Conservation (phyloP, 106 monocot genomes). For the Apostasia shenzhenica region DNA sequence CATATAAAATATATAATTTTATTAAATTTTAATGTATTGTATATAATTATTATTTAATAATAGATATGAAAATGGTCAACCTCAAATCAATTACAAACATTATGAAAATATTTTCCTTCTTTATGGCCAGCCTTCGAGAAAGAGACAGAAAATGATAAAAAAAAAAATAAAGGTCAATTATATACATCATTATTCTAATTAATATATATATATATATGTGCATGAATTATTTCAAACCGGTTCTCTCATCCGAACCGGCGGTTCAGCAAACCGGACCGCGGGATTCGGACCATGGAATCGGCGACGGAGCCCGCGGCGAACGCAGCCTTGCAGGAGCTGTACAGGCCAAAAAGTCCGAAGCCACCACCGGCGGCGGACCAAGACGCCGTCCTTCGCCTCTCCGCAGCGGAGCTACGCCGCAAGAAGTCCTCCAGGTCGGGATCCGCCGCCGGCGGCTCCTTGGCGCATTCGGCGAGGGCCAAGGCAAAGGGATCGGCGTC, state of each 20-base stretch:
- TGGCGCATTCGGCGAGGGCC: constrained; percentile 38
- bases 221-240: too few species aligned
- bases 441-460: neutral
- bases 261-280: neutral
- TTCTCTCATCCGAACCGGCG: neutral
- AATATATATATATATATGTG: too few species aligned
- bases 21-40: too few species aligned
- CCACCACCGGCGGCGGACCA: neutral
- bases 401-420: neutral
- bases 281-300: constrained; percentile 17
- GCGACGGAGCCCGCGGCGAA: constrained; percentile 27
- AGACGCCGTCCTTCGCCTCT: constrained; percentile 6
- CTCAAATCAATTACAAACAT: too few species aligned
- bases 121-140: too few species aligned
- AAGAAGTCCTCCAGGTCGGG: neutral
- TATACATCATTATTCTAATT: too few species aligned
- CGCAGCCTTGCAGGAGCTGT: constrained; percentile 36
- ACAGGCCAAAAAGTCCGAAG: constrained; percentile 12
- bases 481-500: constrained; percentile 27
- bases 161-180: too few species aligned
- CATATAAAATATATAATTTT: too few species aligned
- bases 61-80: too few species aligned
- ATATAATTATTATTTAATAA: too few species aligned
- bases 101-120: too few species aligned
- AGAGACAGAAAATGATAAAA: too few species aligned